Base-by-base conservation (phyloP, 768 basidiomycete species). In the Amanita subjunquillea region DNA sequence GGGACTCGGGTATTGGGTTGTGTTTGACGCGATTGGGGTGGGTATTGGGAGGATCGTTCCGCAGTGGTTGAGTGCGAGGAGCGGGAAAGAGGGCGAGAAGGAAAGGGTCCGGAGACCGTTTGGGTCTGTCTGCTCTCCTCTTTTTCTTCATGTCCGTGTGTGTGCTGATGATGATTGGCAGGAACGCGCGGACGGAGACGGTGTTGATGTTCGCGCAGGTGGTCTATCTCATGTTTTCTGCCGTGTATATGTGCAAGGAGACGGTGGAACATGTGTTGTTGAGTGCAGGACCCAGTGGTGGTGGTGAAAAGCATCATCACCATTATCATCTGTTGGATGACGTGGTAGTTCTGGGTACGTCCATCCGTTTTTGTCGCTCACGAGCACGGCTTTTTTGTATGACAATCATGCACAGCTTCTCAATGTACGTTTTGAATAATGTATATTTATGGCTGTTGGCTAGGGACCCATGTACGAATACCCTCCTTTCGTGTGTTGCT, bases 171-270 rank as follows among this genome's bases (percentile, higher is more conserved):
- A 32, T 6, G 39, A 9, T 29, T 20, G 50, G 20, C 53, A 88
- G 87, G 52, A 79, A 79, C 54, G 77, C 78, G 3, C 82, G 89
- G 1, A 60, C 84, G 37, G 80, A 81, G 59, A 86, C 85, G 0
- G 77, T 87, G 3, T 63, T 83, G 51, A 71, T 90, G 65, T 99
- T 98, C 60, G 82, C 91, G 0, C 95, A 97, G 61, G 81, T 83
- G 8, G 88, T 99, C 10, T 98, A 96, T 67, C 73, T 99, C 52
- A 82, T 95, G 72, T 99, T 98, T 63, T 82, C 92, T 0, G 83
- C 91, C 0, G 86, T 97, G 2, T 99, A 98, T 69, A 87, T 98
- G 15, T 93, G 91, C 61, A 98, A 99, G 63, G 96, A 99, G 74
- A 88, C 93, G 0, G 75, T 98, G 3, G 95, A 99, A 67, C 93